phyloP scores from a whole-genome alignment of 371 early-diverging fungal genomes.

The Lichtheimia ramosa region DNA sequence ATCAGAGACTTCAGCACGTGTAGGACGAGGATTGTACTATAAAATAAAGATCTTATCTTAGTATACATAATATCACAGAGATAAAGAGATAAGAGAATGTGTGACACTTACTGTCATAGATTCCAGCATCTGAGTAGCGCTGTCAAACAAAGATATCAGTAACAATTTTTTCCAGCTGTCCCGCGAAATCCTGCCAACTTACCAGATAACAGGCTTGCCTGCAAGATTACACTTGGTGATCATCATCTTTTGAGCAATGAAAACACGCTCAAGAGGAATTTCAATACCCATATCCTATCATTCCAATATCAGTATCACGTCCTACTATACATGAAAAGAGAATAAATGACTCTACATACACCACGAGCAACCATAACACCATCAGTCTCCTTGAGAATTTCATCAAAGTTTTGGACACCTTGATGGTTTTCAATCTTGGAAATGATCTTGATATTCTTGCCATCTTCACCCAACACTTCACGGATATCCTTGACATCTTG shows the following conservation, averaged over 20 bases:
- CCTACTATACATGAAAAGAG: no score
- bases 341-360: slow-evolving; percentile 4
- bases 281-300: slow-evolving; percentile 93
- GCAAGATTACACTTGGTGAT: slow-evolving; percentile 90
- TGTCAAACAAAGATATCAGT: slow-evolving; percentile 4
- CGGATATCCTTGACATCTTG: slow-evolving; percentile 89
- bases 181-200: background rate
- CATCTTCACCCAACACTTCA: slow-evolving; percentile 76
- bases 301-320: background rate
- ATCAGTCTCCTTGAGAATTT: slow-evolving; percentile 92
- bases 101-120: slow-evolving; percentile 78
- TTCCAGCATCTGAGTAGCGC: slow-evolving; percentile 99
- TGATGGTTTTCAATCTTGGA: slow-evolving; percentile 96
- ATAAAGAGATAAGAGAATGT: background rate
- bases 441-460: slow-evolving; percentile 89
- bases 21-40: slow-evolving; percentile 90
- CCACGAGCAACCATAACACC: slow-evolving; percentile 99
- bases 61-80: no score
- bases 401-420: slow-evolving; percentile 97
- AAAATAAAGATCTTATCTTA: background rate
- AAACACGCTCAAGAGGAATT: slow-evolving; percentile 90
- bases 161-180: no score
- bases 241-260: slow-evolving; percentile 97
- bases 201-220: slow-evolving; percentile 95
- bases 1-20: slow-evolving; percentile 98